Base-by-base conservation (phyloP, 768 basidiomycete genomes). In the Serpula lacrymans region DNA sequence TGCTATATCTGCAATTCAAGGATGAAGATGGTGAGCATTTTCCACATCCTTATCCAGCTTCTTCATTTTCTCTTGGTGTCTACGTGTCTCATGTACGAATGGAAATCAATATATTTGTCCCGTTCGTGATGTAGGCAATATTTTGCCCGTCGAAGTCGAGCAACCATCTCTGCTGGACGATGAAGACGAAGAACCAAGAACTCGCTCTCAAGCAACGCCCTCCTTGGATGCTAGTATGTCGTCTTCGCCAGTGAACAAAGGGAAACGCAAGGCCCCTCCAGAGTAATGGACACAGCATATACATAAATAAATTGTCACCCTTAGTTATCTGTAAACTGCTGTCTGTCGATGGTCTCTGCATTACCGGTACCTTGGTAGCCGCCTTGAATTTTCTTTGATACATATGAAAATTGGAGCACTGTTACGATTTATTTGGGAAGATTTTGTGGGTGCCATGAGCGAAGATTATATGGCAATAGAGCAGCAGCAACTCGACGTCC, bases 401-500 rank as follows among this genome's bases (percentile, higher is more conserved):
- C n/a, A n/a, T n/a, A n/a, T n/a, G n/a, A n/a, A n/a, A n/a, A n/a
- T n/a, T n/a, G n/a, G n/a, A n/a, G n/a, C n/a, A n/a, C n/a, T n/a
- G n/a, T n/a, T n/a, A n/a, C n/a, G n/a, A n/a, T n/a, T n/a, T n/a
- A n/a, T n/a, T n/a, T n/a, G n/a, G n/a, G n/a, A n/a, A n/a, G n/a
- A n/a, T n/a, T n/a, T n/a, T n/a, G n/a, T n/a, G n/a, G n/a, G n/a
- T n/a, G 59, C 86, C 84, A 86, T n/a, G 60, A 31, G 24, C 66
- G 69, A 30, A 73, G 70, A 6, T 67, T 62, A 13, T 82, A 49
- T 4, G 93, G 92, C 14, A 94, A 69, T n/a, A 96, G 62, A 2
- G 93, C 94, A 11, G 89, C 93, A 28, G 92, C 89, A 10, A 97
- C 90, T 18, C 86, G 82, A 38, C 95, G 72, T 6, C 95, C 95